phyloP scores from a whole-genome alignment of 2,329 filamentous ascomycete species.

The Trichophyton rubrum region DNA sequence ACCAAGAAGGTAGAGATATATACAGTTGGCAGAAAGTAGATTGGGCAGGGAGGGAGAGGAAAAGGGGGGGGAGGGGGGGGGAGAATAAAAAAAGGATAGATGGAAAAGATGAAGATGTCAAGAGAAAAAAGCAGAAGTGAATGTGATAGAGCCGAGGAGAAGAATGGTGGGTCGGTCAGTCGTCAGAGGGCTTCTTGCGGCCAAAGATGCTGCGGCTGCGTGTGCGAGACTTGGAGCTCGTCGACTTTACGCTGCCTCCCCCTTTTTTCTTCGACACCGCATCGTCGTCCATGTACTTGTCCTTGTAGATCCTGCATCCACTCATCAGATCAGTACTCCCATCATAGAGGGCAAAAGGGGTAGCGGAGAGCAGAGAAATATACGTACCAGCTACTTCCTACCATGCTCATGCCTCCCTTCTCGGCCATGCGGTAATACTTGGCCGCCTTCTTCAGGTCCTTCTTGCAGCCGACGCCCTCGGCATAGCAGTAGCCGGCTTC shows the following conservation, averaged over 20 bases:
- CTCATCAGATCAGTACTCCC: conserved; percentile 7
- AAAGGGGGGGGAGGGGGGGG: too few relatives aligned
- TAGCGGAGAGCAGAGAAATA: conserved; percentile 15
- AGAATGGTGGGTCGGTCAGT: background rate
- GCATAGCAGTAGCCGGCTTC: conserved; percentile 96
- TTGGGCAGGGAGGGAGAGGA: too few relatives aligned
- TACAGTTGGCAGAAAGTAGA: background rate
- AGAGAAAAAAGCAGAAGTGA: background rate
- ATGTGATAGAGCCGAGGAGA: background rate
- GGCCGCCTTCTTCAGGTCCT: conserved; percentile 88
- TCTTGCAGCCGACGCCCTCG: conserved; percentile 85
- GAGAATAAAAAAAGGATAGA: conserved; percentile 4
- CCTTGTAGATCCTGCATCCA: conserved; percentile 72
- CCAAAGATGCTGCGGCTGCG: conserved; percentile 54
- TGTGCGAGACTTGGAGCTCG: conserved; percentile 43
- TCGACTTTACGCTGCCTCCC: conserved; percentile 49
- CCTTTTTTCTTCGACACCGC: conserved; percentile 43
- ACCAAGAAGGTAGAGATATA: background rate
- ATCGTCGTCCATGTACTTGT: conserved; percentile 72
- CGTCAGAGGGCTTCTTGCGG: conserved; percentile 38
- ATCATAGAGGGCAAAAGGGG: background rate
- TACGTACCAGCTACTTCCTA: conserved; percentile 89
- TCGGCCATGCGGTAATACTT: conserved; percentile 84
- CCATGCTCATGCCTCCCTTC: conserved; percentile 89
- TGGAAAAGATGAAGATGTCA: background rate